phyloP scores from a whole-genome alignment of 352 stramenopile genomes.

The Globisporangium abappressorium region DNA sequence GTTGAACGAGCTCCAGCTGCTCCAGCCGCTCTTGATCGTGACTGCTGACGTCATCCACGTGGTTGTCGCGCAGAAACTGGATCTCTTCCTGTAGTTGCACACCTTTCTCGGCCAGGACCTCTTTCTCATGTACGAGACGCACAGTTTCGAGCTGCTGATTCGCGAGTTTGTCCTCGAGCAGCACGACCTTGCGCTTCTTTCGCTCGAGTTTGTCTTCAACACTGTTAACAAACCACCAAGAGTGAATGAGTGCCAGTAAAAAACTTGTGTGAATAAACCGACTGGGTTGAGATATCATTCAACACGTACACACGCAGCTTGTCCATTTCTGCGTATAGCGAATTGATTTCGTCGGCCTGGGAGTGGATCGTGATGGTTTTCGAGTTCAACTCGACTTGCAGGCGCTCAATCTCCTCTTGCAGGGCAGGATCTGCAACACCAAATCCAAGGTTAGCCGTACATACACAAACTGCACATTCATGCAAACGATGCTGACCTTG shows the following conservation, averaged over 20 bases:
- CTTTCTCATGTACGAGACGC: conserved; percentile 50
- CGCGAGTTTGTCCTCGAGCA: conserved; percentile 28
- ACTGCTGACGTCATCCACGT: conserved; percentile 39
- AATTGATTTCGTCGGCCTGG: conserved; percentile 59
- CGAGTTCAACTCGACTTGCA: conserved; percentile 52
- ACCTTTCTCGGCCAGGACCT: conserved; percentile 36
- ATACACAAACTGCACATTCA: background rate
- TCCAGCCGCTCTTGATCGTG: conserved; percentile 58
- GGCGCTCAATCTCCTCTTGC: conserved; percentile 54
- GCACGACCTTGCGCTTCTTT: conserved; percentile 32
- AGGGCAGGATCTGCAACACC: conserved; percentile 26
- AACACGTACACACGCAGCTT: conserved; percentile 36
- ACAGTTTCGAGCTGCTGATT: conserved; percentile 47
- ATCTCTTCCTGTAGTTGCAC: conserved; percentile 50
- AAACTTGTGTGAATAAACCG: no score
- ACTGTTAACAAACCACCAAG: conserved; percentile 11
- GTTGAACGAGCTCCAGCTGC: conserved; percentile 58
- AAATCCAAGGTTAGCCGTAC: background rate
- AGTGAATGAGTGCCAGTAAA: background rate
- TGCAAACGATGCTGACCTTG: background rate
- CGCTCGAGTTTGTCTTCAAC: conserved; percentile 34
- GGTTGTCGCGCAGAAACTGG: conserved; percentile 52
- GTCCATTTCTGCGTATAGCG: conserved; percentile 55
- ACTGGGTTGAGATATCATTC: background rate
- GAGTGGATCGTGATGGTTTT: conserved; percentile 57